A percentile compares a stretch with the other conserved stretches of the same genome.
These are phyloP conservation scores for Phylloporus sp. DNA, from an alignment of 768 basidiomycete genomes.

Conservation along the genomic window DNA sequence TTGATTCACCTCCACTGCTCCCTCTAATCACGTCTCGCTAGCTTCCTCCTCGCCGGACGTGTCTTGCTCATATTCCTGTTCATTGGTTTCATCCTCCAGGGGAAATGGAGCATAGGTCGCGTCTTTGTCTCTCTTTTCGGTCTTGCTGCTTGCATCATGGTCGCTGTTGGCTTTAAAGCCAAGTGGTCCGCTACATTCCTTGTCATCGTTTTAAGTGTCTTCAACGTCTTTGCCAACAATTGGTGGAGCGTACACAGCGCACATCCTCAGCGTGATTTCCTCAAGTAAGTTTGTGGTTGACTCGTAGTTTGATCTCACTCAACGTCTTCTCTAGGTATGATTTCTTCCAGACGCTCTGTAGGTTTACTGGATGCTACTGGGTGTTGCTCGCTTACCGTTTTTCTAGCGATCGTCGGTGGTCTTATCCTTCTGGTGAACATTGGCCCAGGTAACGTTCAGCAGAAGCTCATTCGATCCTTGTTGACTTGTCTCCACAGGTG, in stretches of 20 bases:
- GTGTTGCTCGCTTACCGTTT: conserved; percentile 8
- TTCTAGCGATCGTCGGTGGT: conserved; percentile 87
- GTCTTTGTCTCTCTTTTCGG: conserved; percentile 88
- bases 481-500: conserved; percentile 47
- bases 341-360: conserved; percentile 96
- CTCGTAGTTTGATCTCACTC: conserved; percentile 10
- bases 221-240: conserved; percentile 99
- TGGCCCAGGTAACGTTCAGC: conserved; percentile 69
- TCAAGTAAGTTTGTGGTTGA: conserved; percentile 64
- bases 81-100: conserved; percentile 95
- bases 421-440: conserved; percentile 97
- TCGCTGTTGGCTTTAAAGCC: conserved; percentile 98
- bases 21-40: conserved; percentile 29
- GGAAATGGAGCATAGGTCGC: conserved; percentile 83
- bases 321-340: conserved; percentile 68
- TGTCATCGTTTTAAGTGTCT: conserved; percentile 83
- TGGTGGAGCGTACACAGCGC: conserved; percentile 93
- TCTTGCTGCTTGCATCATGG: conserved; percentile 89
- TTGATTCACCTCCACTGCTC: background rate
- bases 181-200: conserved; percentile 98
- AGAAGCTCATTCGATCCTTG: background rate
- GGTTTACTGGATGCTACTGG: background rate
- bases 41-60: conserved; percentile 96
- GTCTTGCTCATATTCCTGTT: conserved; percentile 98
- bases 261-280: conserved; percentile 96